A percentile compares a stretch with the other conserved stretches of the same genome.
Conservation (phyloP, 1,139 yeast genomes). For the Saccharomycopsis crataegensis region DNA sequence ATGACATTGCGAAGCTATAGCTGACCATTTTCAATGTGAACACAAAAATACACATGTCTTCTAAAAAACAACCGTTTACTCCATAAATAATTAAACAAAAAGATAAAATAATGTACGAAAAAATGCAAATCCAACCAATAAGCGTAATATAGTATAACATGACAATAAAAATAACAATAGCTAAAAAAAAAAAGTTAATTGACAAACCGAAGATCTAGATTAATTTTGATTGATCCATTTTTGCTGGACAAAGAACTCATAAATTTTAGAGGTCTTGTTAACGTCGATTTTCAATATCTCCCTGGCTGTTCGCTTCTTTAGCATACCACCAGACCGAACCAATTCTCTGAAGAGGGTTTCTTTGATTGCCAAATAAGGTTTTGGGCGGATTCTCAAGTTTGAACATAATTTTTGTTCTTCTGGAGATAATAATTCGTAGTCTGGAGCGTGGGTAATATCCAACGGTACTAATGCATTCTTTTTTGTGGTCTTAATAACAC, state of each 20-base stretch:
- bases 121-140: too few species aligned
- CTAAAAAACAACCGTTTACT: too few species aligned
- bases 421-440: slow-evolving; percentile 69
- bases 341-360: slow-evolving; percentile 88
- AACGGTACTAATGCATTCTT: slow-evolving; percentile 13
- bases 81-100: too few species aligned
- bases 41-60: too few species aligned
- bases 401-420: slow-evolving; percentile 86
- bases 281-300: slow-evolving; percentile 81
- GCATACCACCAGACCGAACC: slow-evolving; percentile 71
- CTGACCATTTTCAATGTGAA: too few species aligned
- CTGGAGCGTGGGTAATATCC: slow-evolving; percentile 80
- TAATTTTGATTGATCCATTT: slow-evolving; percentile 52
- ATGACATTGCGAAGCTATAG: too few species aligned
- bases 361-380: slow-evolving; percentile 88
- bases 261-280: slow-evolving; percentile 76
- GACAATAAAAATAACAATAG: neutral
- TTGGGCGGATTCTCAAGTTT: slow-evolving; percentile 77
- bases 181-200: neutral
- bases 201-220: neutral
- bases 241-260: slow-evolving; percentile 87
- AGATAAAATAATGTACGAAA: too few species aligned
- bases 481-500: neutral
- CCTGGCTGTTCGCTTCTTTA: slow-evolving; percentile 78
- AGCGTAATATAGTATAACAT: neutral